phyloP scores from a whole-genome alignment of 2,329 filamentous ascomycete genomes.

The Teratosphaeria destructans region DNA sequence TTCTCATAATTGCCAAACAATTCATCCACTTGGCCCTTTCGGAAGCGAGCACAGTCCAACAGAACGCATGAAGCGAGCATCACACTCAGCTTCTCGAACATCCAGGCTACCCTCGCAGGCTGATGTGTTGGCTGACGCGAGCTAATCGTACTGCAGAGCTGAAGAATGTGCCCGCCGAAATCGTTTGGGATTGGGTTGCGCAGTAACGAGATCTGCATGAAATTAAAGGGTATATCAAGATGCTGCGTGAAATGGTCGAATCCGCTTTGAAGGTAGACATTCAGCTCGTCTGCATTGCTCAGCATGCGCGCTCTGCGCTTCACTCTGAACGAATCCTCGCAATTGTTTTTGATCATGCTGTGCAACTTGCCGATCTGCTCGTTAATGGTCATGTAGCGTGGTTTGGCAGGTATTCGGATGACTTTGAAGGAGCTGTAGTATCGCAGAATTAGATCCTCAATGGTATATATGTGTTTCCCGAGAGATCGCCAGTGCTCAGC shows the following conservation, averaged over 20 bases:
- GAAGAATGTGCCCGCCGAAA: slow-evolving; percentile 42
- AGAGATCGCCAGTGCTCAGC: slow-evolving; percentile 33
- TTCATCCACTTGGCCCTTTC: slow-evolving; percentile 25
- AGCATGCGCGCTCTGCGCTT: slow-evolving; percentile 40
- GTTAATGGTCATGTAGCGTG: slow-evolving; percentile 39
- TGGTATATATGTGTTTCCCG: slow-evolving; percentile 33
- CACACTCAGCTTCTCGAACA: slow-evolving; percentile 36
- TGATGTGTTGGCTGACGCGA: slow-evolving; percentile 23
- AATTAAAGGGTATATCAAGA: slow-evolving; percentile 41
- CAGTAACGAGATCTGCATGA: slow-evolving; percentile 36
- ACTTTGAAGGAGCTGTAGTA: slow-evolving; percentile 42
- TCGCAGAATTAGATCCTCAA: slow-evolving; percentile 37
- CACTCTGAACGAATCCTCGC: slow-evolving; percentile 30
- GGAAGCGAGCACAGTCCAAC: slow-evolving; percentile 34
- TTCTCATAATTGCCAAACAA: slow-evolving; percentile 34
- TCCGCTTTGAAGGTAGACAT: slow-evolving; percentile 38
- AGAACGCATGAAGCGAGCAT: slow-evolving; percentile 44
- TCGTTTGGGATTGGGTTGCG: slow-evolving; percentile 36
- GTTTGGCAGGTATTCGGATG: slow-evolving; percentile 37
- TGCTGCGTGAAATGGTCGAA: slow-evolving; percentile 41
- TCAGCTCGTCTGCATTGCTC: slow-evolving; percentile 36
- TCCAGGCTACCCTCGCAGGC: slow-evolving; percentile 20
- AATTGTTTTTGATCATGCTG: slow-evolving; percentile 31
- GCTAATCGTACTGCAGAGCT: slow-evolving; percentile 35
- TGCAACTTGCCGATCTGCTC: slow-evolving; percentile 40